These are phyloP conservation scores for Esteya vermicola DNA, from an alignment of 2,329 filamentous ascomycete genomes.

Conservation along the genomic window DNA sequence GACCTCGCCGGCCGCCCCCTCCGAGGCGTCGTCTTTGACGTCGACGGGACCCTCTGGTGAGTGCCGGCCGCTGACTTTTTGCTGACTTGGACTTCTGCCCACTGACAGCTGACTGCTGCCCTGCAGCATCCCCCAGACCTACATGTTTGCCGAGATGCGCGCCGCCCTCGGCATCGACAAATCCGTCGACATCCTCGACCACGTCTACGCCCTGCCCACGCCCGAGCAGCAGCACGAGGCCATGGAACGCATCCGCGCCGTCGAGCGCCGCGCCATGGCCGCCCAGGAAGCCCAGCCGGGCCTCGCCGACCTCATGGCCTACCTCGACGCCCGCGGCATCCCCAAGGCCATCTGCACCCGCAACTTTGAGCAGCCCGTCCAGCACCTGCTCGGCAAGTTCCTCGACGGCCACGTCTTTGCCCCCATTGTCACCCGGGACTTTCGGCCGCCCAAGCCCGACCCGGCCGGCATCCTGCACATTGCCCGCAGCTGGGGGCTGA, in stretches of 20 bases:
- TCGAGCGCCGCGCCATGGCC: slow-evolving; percentile 72
- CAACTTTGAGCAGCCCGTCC: slow-evolving; percentile 75
- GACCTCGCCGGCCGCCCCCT: too few relatives aligned
- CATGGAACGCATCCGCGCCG: slow-evolving; percentile 57
- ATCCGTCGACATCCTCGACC: slow-evolving; percentile 70
- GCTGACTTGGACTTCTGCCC: background rate
- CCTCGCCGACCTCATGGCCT: slow-evolving; percentile 63
- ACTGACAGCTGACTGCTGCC: background rate
- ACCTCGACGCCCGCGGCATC: slow-evolving; percentile 53
- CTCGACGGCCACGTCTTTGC: slow-evolving; percentile 52
- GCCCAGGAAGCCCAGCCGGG: slow-evolving; percentile 72
- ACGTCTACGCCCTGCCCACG: slow-evolving; percentile 63
- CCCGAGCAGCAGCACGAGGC: slow-evolving; percentile 44
- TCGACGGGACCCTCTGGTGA: slow-evolving; percentile 87
- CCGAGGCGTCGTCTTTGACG: slow-evolving; percentile 67
- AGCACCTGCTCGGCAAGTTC: slow-evolving; percentile 62
- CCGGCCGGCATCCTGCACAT: slow-evolving; percentile 84
- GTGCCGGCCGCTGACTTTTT: slow-evolving; percentile 1
- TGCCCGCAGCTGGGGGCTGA: slow-evolving; percentile 59
- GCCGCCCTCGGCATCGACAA: slow-evolving; percentile 57
- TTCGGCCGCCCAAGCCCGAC: slow-evolving; percentile 70
- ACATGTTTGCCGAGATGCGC: slow-evolving; percentile 92
- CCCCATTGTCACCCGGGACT: slow-evolving; percentile 75
- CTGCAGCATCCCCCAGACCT: slow-evolving; percentile 75
- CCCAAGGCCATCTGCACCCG: slow-evolving; percentile 82